Conservation (phyloP, 495 filamentous ascomycete genomes). For the Trichoderma asperelloides region DNA sequence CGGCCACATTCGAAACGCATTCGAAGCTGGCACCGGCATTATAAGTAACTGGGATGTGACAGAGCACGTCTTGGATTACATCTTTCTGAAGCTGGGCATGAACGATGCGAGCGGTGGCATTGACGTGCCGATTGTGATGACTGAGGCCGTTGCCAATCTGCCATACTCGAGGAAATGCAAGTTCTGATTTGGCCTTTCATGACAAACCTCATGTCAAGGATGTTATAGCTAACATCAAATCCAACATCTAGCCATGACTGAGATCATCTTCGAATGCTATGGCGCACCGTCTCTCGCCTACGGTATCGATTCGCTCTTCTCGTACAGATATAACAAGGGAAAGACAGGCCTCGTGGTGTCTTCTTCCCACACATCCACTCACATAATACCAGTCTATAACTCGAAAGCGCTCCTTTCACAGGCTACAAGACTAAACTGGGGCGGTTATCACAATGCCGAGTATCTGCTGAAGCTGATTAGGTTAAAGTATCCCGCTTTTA, state of each 20-base stretch:
- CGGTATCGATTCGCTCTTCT: conserved; percentile 93
- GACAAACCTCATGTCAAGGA: not conserved
- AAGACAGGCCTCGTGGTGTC: conserved; percentile 83
- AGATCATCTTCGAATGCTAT: conserved; percentile 95
- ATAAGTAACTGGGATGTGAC: conserved; percentile 96
- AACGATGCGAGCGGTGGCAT: conserved; percentile 64
- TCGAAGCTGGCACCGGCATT: conserved; percentile 82
- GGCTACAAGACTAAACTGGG: conserved; percentile 88
- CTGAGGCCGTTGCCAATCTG: conserved; percentile 85
- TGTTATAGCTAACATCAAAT: not conserved
- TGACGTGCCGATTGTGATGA: conserved; percentile 87
- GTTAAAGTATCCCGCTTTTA: conserved; percentile 83
- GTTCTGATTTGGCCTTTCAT: conserved; percentile 18
- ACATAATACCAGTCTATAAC: conserved; percentile 88
- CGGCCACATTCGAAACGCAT: conserved; percentile 81
- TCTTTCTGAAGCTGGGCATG: conserved; percentile 85
- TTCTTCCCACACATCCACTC: conserved; percentile 85
- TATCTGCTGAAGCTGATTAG: conserved; percentile 81
- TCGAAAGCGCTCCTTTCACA: conserved; percentile 73
- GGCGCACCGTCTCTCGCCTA: conserved; percentile 77
- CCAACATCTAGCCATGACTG: conserved; percentile 68
- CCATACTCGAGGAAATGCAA: conserved; percentile 76
- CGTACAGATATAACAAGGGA: conserved; percentile 84
- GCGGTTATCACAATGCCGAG: conserved; percentile 78
- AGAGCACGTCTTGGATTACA: conserved; percentile 85